Conservation (phyloP, 2,329 filamentous ascomycete genomes). For the Periglandula ipomoeae region DNA sequence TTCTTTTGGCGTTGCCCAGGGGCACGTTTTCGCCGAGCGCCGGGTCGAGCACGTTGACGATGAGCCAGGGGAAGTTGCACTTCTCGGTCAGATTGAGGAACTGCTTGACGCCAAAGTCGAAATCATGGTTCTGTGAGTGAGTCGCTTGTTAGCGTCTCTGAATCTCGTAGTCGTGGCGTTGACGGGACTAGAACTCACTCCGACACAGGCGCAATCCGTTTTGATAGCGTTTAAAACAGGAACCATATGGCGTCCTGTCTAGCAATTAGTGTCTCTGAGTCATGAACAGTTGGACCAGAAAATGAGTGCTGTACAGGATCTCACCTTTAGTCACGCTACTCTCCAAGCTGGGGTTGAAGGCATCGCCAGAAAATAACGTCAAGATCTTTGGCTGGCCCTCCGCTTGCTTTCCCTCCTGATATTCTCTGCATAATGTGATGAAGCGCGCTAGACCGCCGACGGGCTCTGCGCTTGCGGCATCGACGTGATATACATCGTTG, state of each 20-base stretch:
- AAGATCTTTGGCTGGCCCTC: constrained; percentile 55
- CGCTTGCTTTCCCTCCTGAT: constrained; percentile 54
- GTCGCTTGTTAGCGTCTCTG: neutral
- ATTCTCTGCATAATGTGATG: constrained; percentile 68
- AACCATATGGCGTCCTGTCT: constrained; percentile 70
- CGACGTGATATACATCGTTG: constrained; percentile 92
- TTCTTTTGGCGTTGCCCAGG: constrained; percentile 67
- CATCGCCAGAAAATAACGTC: constrained; percentile 85
- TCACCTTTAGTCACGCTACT: constrained; percentile 79
- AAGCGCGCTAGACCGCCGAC: constrained; percentile 76
- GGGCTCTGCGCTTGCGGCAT: constrained; percentile 65
- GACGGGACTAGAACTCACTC: constrained; percentile 41
- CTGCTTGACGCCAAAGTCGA: constrained; percentile 82
- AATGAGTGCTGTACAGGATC: neutral
- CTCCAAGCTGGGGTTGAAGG: constrained; percentile 84
- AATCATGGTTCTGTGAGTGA: constrained; percentile 65
- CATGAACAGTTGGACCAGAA: neutral
- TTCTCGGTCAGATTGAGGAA: constrained; percentile 63
- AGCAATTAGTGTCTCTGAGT: neutral
- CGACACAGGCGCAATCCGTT: constrained; percentile 73
- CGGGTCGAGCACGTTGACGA: constrained; percentile 81
- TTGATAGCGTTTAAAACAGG: constrained; percentile 70
- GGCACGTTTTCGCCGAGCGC: constrained; percentile 66
- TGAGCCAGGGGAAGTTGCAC: constrained; percentile 81
- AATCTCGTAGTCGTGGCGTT: neutral